phyloP scores from a whole-genome alignment of 2,329 filamentous ascomycete species.

The Daldinia eschscholtzii region DNA sequence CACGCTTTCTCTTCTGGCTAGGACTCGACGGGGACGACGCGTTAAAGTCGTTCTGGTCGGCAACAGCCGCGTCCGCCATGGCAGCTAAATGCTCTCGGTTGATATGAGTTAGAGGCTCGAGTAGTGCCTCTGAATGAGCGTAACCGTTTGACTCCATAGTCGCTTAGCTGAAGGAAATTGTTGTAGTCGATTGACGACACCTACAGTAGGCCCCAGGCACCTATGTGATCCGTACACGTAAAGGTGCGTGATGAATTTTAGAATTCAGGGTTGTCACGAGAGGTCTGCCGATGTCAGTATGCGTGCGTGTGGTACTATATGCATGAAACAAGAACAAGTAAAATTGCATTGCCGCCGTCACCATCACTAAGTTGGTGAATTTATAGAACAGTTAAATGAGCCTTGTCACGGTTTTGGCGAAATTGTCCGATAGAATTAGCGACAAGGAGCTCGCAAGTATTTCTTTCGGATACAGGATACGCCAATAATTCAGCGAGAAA shows the following conservation, averaged over 20 bases:
- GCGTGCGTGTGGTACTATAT: slow-evolving; percentile 6
- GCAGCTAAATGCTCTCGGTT: slow-evolving; percentile 53
- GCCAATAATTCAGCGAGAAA: slow-evolving; percentile 1
- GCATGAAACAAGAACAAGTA: slow-evolving; percentile 14
- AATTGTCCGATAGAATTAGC: slow-evolving; percentile 4
- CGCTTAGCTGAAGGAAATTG: slow-evolving; percentile 35
- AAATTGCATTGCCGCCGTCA: slow-evolving; percentile 32
- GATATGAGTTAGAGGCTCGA: slow-evolving; percentile 51
- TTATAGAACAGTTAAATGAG: slow-evolving; percentile 12
- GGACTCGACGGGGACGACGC: slow-evolving; percentile 58
- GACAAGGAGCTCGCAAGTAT: neutral
- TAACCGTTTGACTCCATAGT: slow-evolving; percentile 53
- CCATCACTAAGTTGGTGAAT: slow-evolving; percentile 5
- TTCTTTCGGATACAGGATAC: neutral
- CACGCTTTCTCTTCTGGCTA: slow-evolving; percentile 68
- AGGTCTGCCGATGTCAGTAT: slow-evolving; percentile 41
- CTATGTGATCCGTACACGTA: slow-evolving; percentile 30
- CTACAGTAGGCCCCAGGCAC: slow-evolving; percentile 42
- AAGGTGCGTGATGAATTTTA: slow-evolving; percentile 29
- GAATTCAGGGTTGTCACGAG: slow-evolving; percentile 29
- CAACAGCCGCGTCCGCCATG: slow-evolving; percentile 63
- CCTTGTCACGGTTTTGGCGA: slow-evolving; percentile 2
- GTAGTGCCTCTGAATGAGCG: slow-evolving; percentile 50
- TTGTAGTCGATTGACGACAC: slow-evolving; percentile 40
- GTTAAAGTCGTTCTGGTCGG: slow-evolving; percentile 64